These are phyloP conservation scores for Mucor lusitanicus DNA, from an alignment of 371 early-diverging fungal species.

Conservation along the genomic window DNA sequence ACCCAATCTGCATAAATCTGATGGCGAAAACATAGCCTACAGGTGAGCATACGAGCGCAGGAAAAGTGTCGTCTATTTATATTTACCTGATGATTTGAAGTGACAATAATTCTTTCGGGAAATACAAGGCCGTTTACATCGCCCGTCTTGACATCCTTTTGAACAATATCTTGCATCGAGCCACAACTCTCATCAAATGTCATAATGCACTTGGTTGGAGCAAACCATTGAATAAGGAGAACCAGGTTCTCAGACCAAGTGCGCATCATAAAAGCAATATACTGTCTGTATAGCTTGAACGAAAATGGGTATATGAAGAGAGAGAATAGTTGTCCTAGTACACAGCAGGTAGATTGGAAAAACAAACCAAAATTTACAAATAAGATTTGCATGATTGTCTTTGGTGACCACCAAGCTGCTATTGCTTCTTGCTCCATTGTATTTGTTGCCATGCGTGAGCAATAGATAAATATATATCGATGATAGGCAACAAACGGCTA, in stretches of 20 bases:
- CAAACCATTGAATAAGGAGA: constrained; percentile 63
- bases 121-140: constrained; percentile 33
- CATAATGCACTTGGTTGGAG: constrained; percentile 63
- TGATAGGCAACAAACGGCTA: neutral
- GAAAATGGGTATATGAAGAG: constrained; percentile 41
- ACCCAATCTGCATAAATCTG: constrained; percentile 90
- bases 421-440: neutral
- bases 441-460: neutral
- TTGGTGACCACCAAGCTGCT: constrained; percentile 13
- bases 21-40: neutral
- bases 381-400: constrained; percentile 20
- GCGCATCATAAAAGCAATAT: constrained; percentile 56
- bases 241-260: constrained; percentile 66
- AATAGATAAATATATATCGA: neutral
- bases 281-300: constrained; percentile 40
- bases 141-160: constrained; percentile 11
- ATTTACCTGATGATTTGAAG: constrained; percentile 80
- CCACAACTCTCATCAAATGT: constrained; percentile 54
- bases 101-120: constrained; percentile 55
- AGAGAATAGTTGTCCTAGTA: constrained; percentile 33
- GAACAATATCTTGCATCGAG: constrained; percentile 26
- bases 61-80: neutral
- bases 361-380: constrained; percentile 32
- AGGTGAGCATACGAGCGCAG: neutral
- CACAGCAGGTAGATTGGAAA: constrained; percentile 36